Evolutionary conservation across 2,329 filamentous ascomycete genomes (phyloP), one percentile per base, ranked within the genome.

Genomic region (Trichoderma simmonsii): DNA sequence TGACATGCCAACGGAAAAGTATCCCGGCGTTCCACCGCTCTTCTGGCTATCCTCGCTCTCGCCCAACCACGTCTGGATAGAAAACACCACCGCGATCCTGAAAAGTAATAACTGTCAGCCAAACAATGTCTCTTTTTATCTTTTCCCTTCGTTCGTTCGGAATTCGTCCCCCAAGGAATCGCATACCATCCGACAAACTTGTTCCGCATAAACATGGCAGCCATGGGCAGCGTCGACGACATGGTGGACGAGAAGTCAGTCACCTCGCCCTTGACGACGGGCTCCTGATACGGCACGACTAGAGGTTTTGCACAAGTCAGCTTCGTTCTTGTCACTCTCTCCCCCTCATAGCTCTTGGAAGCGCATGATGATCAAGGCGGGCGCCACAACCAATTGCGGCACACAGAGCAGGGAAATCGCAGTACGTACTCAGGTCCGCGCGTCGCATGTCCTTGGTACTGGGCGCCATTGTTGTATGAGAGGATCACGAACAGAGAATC

Each of bases 141-240:
- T n/a, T 32, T 24, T 28, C 26, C 56, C 6, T 21, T 6, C 8
- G n/a, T 9, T 64, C 26, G 11, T 34, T 57, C n/a, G 24, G 6
- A 43, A n/a, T 43, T 32, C 14, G 11, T 36, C 34, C 6, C 34
- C 14, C 14, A 6, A 36, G 6, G 4, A 1, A 21, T 32, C 80
- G 43, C 85, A 73, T 82, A 89, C 88, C 89, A 91, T 79, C 89
- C 89, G 72, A 91, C 83, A 78, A 89, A 96, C 87, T 93, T 92
- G 84, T 97, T 97, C 76, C 94, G 89, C 77, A 92, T 96, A 81
- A 97, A 96, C 87, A 97, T 97, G 75, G 95, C 95, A 72, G 93
- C 94, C 95, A 98, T 98, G 72, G 95, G 95, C 79, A 98, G 86
- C 43, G 95, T 97, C 79, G 91, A 95, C 32, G 87, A 85, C 70